phyloP scores from a whole-genome alignment of 2,329 filamentous ascomycete species.

The Microdochium paspali region DNA sequence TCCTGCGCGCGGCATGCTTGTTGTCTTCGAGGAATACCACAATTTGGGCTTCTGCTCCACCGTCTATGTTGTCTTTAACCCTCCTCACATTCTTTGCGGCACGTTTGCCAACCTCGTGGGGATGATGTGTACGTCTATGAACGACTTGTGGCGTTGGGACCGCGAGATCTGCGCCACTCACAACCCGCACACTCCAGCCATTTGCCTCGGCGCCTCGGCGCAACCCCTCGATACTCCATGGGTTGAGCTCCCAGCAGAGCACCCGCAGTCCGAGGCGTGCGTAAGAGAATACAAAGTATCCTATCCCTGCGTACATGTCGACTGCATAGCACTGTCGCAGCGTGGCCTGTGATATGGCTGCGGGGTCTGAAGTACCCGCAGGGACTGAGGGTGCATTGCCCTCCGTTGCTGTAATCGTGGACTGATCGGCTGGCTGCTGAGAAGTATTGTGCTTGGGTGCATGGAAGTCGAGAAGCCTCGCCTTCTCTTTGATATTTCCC shows the following conservation, averaged over 20 bases:
- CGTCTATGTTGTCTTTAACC: too few relatives aligned
- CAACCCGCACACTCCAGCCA: conserved; percentile 51
- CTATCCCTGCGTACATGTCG: conserved; percentile 87
- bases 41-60: conserved; percentile 38
- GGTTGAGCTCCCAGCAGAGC: conserved; percentile 84
- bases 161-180: conserved; percentile 28
- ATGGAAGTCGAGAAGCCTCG: conserved; percentile 54
- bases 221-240: conserved; percentile 78
- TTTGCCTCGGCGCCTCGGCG: conserved; percentile 64
- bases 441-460: neutral
- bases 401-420: too few relatives aligned
- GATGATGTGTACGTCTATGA: neutral
- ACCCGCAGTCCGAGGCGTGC: conserved; percentile 61
- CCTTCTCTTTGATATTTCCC: conserved; percentile 85
- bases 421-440: neutral
- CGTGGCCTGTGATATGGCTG: conserved; percentile 3
- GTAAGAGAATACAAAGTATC: conserved; percentile 88
- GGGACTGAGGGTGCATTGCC: too few relatives aligned
- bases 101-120: conserved; percentile 3
- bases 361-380: too few relatives aligned
- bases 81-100: neutral
- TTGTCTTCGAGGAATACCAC: conserved; percentile 66
- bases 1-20: conserved; percentile 32
- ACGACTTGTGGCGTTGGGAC: neutral
- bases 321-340: conserved; percentile 41